Conservation (phyloP, 345 rosid genomes). For the Lepidium sativum region DNA sequence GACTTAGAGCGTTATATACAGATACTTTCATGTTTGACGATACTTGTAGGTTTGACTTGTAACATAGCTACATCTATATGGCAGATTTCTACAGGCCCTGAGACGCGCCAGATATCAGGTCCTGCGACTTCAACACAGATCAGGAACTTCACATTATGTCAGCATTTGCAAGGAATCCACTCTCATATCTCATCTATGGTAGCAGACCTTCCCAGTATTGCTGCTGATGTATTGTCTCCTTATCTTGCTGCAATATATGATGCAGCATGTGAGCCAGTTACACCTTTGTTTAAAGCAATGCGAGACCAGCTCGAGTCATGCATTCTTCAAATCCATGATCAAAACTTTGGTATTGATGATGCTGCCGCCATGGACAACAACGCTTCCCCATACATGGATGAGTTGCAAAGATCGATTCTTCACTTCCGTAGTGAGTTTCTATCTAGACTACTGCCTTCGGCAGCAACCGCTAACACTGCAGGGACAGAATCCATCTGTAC, state of each 20-base stretch:
- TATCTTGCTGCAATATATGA: conserved; percentile 67
- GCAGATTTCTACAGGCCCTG: conserved; percentile 96
- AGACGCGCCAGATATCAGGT: conserved; percentile 80
- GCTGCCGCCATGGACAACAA: conserved; percentile 84
- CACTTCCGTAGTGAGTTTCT: conserved; percentile 88
- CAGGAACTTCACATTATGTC: conserved; percentile 82
- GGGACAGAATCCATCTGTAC: conserved; percentile 86
- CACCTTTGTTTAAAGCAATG: conserved; percentile 90
- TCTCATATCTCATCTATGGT: conserved; percentile 62
- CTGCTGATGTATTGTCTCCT: conserved; percentile 72
- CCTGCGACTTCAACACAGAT: conserved; percentile 83
- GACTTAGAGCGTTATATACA: not conserved
- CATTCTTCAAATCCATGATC: conserved; percentile 87
- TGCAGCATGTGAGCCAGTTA: conserved; percentile 84
- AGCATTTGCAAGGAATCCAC: conserved; percentile 90
- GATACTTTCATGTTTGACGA: not conserved
- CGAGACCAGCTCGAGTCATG: conserved; percentile 82
- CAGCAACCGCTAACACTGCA: conserved; percentile 40
- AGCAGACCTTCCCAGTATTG: conserved; percentile 60
- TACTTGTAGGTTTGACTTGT: too few relatives aligned
- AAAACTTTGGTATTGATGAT: conserved; percentile 78
- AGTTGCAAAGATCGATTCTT: conserved; percentile 74
- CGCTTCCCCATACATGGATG: conserved; percentile 96
- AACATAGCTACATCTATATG: conserved; percentile 23
- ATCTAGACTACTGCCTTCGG: conserved; percentile 68